These are phyloP conservation scores for Cyclotella sp. DNA, from an alignment of 108 stramenopile genomes.

Conservation along the genomic window DNA sequence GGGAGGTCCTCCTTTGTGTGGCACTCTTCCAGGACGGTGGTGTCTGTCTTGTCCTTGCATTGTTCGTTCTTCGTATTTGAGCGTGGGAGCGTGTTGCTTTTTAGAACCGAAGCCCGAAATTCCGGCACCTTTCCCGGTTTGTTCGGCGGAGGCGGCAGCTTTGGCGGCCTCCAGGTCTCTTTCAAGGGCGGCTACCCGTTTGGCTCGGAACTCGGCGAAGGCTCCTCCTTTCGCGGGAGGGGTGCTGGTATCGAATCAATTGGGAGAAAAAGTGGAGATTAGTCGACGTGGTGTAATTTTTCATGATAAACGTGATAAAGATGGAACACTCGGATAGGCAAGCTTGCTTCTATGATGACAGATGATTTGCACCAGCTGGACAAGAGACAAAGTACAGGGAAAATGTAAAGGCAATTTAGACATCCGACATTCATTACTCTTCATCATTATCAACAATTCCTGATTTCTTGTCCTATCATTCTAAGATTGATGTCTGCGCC, in stretches of 20 bases:
- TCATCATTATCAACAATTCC: no score
- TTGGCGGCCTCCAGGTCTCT: slow-evolving; percentile 41
- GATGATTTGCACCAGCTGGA: no score
- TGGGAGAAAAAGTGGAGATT: background rate
- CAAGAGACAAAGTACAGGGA: no score
- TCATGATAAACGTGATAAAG: background rate
- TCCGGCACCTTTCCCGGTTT: slow-evolving; percentile 3
- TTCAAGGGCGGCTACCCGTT: slow-evolving; percentile 34
- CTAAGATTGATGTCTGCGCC: no score
- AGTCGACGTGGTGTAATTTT: background rate
- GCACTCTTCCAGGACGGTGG: slow-evolving; percentile 25
- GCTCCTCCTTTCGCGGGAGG: slow-evolving; percentile 10
- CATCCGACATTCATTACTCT: no score
- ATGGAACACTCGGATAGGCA: background rate
- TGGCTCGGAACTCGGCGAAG: slow-evolving; percentile 45
- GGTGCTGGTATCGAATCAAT: background rate
- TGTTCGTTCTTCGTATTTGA: background rate
- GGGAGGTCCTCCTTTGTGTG: slow-evolving; percentile 29
- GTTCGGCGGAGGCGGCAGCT: slow-evolving; percentile 21
- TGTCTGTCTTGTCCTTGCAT: background rate
- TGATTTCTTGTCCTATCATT: no score
- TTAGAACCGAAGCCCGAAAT: background rate
- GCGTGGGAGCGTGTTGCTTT: background rate
- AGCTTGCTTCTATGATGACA: background rate
- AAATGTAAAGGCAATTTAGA: no score